Evolutionary conservation across 1,139 yeast genomes (phyloP), one percentile per base, ranked within the genome.

Genomic region (Saccharomycopsis phalli): DNA sequence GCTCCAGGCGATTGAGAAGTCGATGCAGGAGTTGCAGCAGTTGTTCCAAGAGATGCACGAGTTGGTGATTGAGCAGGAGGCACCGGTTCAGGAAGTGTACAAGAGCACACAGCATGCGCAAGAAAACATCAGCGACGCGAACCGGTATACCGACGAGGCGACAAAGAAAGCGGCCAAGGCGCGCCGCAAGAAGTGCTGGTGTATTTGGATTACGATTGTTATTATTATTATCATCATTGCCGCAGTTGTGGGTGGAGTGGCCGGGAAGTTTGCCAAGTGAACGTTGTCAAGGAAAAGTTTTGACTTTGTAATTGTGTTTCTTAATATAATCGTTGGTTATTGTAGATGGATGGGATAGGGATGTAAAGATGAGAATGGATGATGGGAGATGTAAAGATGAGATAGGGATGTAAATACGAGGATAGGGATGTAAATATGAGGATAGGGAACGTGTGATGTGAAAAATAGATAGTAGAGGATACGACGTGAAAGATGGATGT

Each of bases 21-120:
- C 96, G 45, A 86, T 93, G 84, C 87, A 93, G 34, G 98, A 91
- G 64, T 75, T 91, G 60, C 86, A 95, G 34, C 94, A 84, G 65
- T 74, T 91, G 57, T 87, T 93, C 69, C 83, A 81, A 55, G 98
- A 91, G 59, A 86, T 91, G 94, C 96, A 91, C 65, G 87, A 86
- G 57, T 70, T 91, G 63, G 96, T 91, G 40, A 87, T 91, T 53
- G 95, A 88, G 63, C 98, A 91, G 67, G 96, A 87, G 60, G 88
- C 78, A 53, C 80, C 82, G 47, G 80, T 91, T 51, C 83, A 81
- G 55, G 82, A 77, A 57, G 79, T 87, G 53, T 88, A 84, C 59
- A 77, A 82, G 51, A 82, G 84, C 55, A 84, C 88, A 44, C 76
- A 69, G 42, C 71, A 70, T 42, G 97, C 96, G 28, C 95, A 87